Evolutionary conservation across 2,329 filamentous ascomycete genomes (phyloP), one percentile per base, ranked within the genome.

Genomic region (Nothophaeocryptopus gaeumannii): DNA sequence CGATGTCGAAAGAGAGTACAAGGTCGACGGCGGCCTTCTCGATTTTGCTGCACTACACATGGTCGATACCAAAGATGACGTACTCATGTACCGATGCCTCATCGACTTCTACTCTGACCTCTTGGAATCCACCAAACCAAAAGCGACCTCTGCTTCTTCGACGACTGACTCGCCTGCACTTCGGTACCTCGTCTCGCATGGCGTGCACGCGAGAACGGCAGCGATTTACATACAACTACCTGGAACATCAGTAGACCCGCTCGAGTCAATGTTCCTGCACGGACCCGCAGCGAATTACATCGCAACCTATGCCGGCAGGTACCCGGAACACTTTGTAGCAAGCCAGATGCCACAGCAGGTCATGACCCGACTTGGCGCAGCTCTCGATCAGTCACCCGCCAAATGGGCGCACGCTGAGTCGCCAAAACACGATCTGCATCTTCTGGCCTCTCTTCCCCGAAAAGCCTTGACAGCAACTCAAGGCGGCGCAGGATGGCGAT

Each of bases 61-160:
- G 79, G 75, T 83, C 2, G 76, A 84, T 53, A 71, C 67, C 2
- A 67, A 71, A 39, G 74, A 74, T 30, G 81, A 84, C 60, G 72
- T 83, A 3, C 67, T 84, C 40, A 80, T 83, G 78, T 76, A 82
- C 55, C 77, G 81, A 68, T 79, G 76, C 5, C 66, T 82, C 36
- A 69, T 84, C 51, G 75, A 80, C 54, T 83, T 83, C 63, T 81
- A 74, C 60, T 71, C 74, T 14, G 73, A 78, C n/a, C 65, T 83
- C 2, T 69, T 84, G 29, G 53, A 44, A 2, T 39, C 47, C 2
- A 53, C 47, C 2, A 51, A 45, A 26, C 45, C 50, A 2, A 31
- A 34, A 12, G 33, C 42, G 8, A 49, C 39, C 7, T 32, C 44
- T 5, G 10, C 45, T 5, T 40, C 11, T n/a, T 47, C 39, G 4